Evolutionary conservation across 1,139 yeast genomes (phyloP).

Genomic region (Magnusiomyces clavatus): DNA sequence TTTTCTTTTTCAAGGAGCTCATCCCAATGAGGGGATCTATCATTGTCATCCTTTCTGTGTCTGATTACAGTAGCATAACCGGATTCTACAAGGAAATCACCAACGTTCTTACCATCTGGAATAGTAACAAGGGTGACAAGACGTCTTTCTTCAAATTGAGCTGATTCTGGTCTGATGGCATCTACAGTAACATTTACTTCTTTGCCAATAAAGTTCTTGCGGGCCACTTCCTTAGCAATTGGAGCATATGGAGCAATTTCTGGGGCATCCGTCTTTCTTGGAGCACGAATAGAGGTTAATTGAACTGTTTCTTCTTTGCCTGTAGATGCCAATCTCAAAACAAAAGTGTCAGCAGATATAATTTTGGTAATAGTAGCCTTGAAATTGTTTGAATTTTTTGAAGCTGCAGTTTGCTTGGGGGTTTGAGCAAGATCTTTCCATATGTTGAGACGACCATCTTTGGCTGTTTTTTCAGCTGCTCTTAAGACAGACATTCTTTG

Average conservation of each 20-base stretch:
- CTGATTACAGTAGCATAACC: slow-evolving; percentile 77
- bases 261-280: slow-evolving; percentile 54
- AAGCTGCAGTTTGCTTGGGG: slow-evolving; percentile 23
- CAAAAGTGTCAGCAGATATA: slow-evolving; percentile 62
- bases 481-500: slow-evolving; percentile 53
- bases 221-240: slow-evolving; percentile 64
- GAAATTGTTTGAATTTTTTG: slow-evolving; percentile 37
- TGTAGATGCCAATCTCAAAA: slow-evolving; percentile 42
- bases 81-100: slow-evolving; percentile 50
- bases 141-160: slow-evolving; percentile 57
- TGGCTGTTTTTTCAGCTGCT: slow-evolving; percentile 62
- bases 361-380: slow-evolving; percentile 53
- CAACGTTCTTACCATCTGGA: slow-evolving; percentile 46
- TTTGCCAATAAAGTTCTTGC: slow-evolving; percentile 65
- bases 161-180: slow-evolving; percentile 57
- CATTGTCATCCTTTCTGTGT: slow-evolving; percentile 63
- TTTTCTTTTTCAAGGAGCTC: slow-evolving; percentile 62
- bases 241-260: slow-evolving; percentile 49
- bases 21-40: slow-evolving; percentile 75
- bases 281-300: slow-evolving; percentile 66
- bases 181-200: slow-evolving; percentile 53
- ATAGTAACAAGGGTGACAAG: slow-evolving; percentile 48
- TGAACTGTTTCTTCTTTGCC: slow-evolving; percentile 46
- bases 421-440: slow-evolving; percentile 42
- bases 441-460: slow-evolving; percentile 50